Evolutionary conservation across 768 basidiomycete genomes (phyloP).

Genomic region (Tricholoma furcatifolium): DNA sequence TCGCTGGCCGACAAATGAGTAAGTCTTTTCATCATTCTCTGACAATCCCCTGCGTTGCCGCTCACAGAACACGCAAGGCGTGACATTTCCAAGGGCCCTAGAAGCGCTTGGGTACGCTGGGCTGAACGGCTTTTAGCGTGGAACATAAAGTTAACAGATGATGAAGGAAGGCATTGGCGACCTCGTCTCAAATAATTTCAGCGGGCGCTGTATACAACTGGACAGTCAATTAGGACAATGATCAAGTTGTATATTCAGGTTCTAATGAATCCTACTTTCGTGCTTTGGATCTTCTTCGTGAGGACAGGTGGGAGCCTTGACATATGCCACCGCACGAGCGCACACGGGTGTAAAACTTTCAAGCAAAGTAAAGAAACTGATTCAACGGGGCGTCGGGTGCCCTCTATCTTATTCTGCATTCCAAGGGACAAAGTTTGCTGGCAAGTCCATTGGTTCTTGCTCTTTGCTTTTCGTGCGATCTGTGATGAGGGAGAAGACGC

Average conservation of each 20-base stretch:
- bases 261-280: no score
- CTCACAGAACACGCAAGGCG: background rate
- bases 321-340: no score
- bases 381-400: no score
- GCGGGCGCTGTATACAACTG: background rate
- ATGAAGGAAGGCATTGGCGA: conserved; percentile 3
- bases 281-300: no score
- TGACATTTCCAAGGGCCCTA: conserved; percentile 1
- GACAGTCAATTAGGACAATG: no score
- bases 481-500: background rate
- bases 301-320: no score
- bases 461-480: background rate
- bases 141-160: conserved; percentile 2
- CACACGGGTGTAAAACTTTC: no score
- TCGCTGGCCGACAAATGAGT: conserved; percentile 6
- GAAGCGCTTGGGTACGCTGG: conserved; percentile 8
- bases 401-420: no score
- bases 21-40: background rate
- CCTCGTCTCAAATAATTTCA: conserved; percentile 3
- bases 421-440: background rate
- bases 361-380: no score
- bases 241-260: no score
- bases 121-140: conserved; percentile 7
- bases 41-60: background rate
- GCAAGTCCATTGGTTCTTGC: background rate